Percentiles rank a stretch among this genome's conserved stretches.
Conservation (phyloP, 148 eudicot species). For the Linanthus parryae region DNA sequence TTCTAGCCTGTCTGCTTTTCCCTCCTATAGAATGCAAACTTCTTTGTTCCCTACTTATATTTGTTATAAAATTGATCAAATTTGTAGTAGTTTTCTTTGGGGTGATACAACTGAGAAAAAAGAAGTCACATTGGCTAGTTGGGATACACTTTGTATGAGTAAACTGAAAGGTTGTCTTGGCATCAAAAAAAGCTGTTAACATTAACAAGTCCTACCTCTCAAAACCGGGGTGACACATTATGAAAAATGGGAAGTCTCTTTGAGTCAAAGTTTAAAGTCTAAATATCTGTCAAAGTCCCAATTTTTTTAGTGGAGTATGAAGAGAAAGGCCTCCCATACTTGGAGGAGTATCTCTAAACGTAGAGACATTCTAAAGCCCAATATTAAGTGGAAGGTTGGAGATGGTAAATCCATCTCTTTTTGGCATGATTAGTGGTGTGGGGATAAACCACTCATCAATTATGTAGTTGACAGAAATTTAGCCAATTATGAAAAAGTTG, state of each 20-base stretch:
- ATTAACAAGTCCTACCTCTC: neutral
- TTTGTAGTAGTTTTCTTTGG: neutral
- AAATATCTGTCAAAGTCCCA: neutral
- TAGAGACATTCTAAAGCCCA: neutral
- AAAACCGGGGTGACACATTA: neutral
- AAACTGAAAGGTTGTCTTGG: neutral
- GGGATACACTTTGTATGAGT: neutral
- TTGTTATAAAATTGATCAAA: neutral
- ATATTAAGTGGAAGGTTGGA: neutral
- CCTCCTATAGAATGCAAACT: constrained; percentile 1
- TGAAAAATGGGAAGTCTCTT: neutral
- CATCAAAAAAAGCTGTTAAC: neutral
- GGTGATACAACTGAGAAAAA: neutral
- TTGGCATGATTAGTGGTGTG: neutral
- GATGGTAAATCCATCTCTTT: neutral
- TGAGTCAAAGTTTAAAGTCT: neutral
- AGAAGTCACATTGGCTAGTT: neutral
- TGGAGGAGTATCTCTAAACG: neutral
- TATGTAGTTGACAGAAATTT: neutral
- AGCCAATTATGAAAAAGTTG: neutral
- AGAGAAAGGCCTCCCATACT: neutral
- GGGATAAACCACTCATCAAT: neutral
- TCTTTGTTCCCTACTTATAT: neutral
- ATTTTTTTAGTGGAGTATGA: neutral
- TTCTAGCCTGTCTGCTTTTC: neutral